These are phyloP conservation scores for Acanthochlamys bracteata DNA, from an alignment of 106 monocot species.

Conservation along the genomic window DNA sequence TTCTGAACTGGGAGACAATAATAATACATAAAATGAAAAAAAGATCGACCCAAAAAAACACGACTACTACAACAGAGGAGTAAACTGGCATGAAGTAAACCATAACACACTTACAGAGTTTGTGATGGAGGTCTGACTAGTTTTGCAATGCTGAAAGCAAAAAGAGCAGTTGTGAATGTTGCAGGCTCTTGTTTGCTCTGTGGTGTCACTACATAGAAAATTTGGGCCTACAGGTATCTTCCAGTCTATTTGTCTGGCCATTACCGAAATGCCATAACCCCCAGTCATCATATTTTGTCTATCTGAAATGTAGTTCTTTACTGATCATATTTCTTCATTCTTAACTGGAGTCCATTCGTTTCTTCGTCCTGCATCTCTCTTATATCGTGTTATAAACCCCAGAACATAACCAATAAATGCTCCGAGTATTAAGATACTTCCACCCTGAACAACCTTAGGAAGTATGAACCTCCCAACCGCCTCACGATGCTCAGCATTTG, in stretches of 20 bases:
- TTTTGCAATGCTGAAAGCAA: background rate
- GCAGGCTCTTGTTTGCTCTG: background rate
- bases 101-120: background rate
- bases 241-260: too few relatives aligned
- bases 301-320: background rate
- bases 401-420: constrained; percentile 51
- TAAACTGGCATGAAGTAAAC: background rate
- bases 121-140: background rate
- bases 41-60: background rate
- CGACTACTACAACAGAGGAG: background rate
- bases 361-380: constrained; percentile 25
- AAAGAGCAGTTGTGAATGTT: background rate
- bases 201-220: too few relatives aligned
- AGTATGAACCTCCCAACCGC: background rate
- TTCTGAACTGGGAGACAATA: background rate
- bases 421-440: constrained; percentile 38
- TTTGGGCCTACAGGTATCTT: too few relatives aligned
- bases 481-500: background rate
- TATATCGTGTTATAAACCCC: constrained; percentile 46
- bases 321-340: constrained; percentile 38
- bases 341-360: constrained; percentile 63
- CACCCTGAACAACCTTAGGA: constrained; percentile 27
- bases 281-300: background rate
- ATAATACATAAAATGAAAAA: background rate
- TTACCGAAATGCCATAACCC: too few relatives aligned